Evolutionary conservation across 768 basidiomycete species (phyloP).

Genomic region (Mycena capillaripes): DNA sequence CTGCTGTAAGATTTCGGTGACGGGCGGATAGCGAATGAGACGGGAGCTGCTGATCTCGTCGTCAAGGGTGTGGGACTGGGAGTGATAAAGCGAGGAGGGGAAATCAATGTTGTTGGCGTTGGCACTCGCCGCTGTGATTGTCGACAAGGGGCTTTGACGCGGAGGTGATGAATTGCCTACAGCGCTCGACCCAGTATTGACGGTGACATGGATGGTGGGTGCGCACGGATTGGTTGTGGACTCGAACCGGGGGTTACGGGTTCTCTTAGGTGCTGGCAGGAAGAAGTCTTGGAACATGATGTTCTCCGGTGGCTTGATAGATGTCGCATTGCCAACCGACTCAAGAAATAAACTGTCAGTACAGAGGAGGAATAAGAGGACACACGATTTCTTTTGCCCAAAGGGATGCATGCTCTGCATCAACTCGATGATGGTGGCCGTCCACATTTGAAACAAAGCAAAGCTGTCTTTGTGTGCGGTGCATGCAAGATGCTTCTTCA

Average conservation of each 20-base stretch:
- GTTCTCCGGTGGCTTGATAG: background rate
- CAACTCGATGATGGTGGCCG: slow-evolving; percentile 3
- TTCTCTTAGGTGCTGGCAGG: background rate
- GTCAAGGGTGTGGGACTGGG: background rate
- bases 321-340: background rate
- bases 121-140: background rate
- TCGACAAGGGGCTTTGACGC: background rate
- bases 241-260: background rate
- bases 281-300: slow-evolving; percentile 12
- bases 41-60: background rate
- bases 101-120: background rate
- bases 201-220: background rate
- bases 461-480: background rate
- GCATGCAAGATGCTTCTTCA: background rate
- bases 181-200: slow-evolving; percentile 3
- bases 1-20: background rate
- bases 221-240: background rate
- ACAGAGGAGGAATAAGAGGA: background rate
- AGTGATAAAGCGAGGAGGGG: background rate
- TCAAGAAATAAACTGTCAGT: background rate
- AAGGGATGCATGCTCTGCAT: background rate
- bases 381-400: slow-evolving; percentile 23
- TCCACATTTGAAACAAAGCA: background rate
- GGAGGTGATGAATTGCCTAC: background rate
- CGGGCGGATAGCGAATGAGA: background rate